Conservation (phyloP, 1,139 yeast genomes). For the Yamadazyma mexicana region DNA sequence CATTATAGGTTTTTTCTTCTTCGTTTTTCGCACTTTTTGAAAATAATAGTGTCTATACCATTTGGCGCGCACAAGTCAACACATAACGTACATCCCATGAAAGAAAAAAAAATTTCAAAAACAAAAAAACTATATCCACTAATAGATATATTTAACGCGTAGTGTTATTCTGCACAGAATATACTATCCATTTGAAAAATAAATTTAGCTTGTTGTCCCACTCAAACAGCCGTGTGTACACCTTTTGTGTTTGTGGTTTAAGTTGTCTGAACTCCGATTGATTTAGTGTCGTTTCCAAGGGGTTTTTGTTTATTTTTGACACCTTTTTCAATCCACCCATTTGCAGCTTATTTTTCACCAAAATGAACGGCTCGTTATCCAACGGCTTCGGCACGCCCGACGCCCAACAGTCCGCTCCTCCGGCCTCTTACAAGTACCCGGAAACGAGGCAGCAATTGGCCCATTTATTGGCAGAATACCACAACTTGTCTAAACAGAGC, state of each 20-base stretch:
- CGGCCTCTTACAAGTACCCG: slow-evolving; percentile 21
- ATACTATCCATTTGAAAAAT: not conserved
- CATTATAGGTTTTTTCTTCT: not conserved
- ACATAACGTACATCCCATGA: too few species aligned
- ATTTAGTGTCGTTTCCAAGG: not conserved
- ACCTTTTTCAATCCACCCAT: too few species aligned
- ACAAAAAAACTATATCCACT: slow-evolving; percentile 1
- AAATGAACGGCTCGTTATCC: slow-evolving; percentile 5
- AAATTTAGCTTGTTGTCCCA: not conserved
- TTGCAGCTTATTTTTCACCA: not conserved
- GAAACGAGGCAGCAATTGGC: slow-evolving; percentile 31
- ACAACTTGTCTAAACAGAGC: slow-evolving; percentile 20
- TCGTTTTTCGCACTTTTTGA: not conserved
- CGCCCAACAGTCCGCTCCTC: not conserved
- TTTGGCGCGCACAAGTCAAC: too few species aligned
- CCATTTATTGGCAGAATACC: slow-evolving; percentile 33
- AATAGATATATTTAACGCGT: slow-evolving; percentile 3
- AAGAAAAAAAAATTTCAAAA: slow-evolving; percentile 2
- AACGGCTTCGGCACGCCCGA: slow-evolving; percentile 2
- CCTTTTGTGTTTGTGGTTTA: too few species aligned
- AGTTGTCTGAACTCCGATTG: too few species aligned
- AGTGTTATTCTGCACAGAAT: slow-evolving; percentile 1
- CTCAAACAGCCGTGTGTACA: not conserved
- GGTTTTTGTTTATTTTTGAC: not conserved
- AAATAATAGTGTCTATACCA: not conserved